These are phyloP conservation scores for Cryptosporidium canis DNA, from an alignment of 169 alveolate species.

Conservation along the genomic window DNA sequence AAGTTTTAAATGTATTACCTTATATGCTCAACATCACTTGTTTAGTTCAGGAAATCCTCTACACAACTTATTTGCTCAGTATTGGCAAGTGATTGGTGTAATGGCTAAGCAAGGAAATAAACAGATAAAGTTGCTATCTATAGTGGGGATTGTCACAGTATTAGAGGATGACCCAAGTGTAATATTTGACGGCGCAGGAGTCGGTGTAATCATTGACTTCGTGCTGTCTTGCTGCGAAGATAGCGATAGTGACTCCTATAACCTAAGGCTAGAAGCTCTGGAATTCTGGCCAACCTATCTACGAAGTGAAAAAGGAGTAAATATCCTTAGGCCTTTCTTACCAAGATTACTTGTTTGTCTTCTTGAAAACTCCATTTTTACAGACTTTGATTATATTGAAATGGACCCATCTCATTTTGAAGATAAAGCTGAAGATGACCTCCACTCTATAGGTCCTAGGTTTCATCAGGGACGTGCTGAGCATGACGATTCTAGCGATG, in stretches of 20 bases:
- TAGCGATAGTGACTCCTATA: slow-evolving; percentile 74
- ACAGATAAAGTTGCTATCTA: neutral
- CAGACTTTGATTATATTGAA: slow-evolving; percentile 87
- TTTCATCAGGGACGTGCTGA: slow-evolving; percentile 80
- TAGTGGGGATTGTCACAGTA: slow-evolving; percentile 10
- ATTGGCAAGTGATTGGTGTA: slow-evolving; percentile 76
- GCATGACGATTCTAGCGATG: slow-evolving; percentile 72
- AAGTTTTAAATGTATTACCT: slow-evolving; percentile 43
- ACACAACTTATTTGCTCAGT: slow-evolving; percentile 75
- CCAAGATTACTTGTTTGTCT: slow-evolving; percentile 73
- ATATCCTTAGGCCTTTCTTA: slow-evolving; percentile 18
- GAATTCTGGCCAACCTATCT: slow-evolving; percentile 84
- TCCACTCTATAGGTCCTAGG: slow-evolving; percentile 84
- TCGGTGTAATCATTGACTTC: slow-evolving; percentile 81
- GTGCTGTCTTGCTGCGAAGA: slow-evolving; percentile 80
- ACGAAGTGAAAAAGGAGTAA: slow-evolving; percentile 63
- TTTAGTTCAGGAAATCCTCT: slow-evolving; percentile 29
- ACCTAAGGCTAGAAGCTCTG: slow-evolving; percentile 84
- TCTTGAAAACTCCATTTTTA: slow-evolving; percentile 81
- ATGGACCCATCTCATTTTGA: slow-evolving; percentile 89
- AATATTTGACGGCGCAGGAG: slow-evolving; percentile 77
- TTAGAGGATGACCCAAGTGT: slow-evolving; percentile 78
- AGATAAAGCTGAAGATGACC: slow-evolving; percentile 86
- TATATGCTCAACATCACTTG: slow-evolving; percentile 71
- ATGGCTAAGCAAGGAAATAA: slow-evolving; percentile 30